Conservation (phyloP, 495 filamentous ascomycete genomes). For the Pyrenula massariospora region DNA sequence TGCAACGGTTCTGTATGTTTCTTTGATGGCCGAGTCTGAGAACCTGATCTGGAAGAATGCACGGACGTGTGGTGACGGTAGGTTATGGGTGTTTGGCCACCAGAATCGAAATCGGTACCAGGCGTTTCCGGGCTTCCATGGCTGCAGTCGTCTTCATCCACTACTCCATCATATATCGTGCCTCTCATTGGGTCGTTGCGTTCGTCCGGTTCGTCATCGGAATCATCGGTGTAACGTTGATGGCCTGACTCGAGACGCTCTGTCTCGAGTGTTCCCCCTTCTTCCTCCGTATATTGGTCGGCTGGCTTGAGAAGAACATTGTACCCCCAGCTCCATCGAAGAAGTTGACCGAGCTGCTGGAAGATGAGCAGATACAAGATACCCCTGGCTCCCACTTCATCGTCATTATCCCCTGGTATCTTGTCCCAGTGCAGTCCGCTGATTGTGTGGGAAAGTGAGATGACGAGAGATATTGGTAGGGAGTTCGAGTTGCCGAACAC, state of each 20-base stretch:
- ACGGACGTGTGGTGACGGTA: constrained; percentile 12
- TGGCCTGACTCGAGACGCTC: constrained; percentile 50
- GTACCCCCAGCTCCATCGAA: constrained; percentile 97
- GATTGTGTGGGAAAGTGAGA: constrained; percentile 85
- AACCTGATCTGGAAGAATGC: constrained; percentile 6
- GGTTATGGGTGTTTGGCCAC: constrained; percentile 15
- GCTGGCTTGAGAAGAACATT: constrained; percentile 79
- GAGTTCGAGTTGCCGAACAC: constrained; percentile 98
- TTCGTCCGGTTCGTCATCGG: constrained; percentile 40
- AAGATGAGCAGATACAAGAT: constrained; percentile 95
- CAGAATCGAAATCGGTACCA: constrained; percentile 5
- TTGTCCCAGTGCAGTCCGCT: constrained; percentile 88
- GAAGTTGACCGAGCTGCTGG: constrained; percentile 89
- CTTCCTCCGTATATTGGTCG: constrained; percentile 46
- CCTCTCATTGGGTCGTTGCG: neutral
- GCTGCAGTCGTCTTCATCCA: neutral
- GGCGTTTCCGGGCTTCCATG: neutral
- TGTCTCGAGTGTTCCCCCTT: constrained; percentile 39
- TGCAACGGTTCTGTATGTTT: constrained; percentile 9
- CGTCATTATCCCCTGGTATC: constrained; percentile 83
- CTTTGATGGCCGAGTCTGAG: neutral
- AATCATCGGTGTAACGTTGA: constrained; percentile 51
- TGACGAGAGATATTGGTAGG: constrained; percentile 88
- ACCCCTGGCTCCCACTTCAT: constrained; percentile 85
- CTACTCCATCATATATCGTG: neutral